Percentiles rank a stretch among this genome's conserved stretches.
phyloP scores from a whole-genome alignment of 2,329 filamentous ascomycete genomes.

The Lachnellula arida region DNA sequence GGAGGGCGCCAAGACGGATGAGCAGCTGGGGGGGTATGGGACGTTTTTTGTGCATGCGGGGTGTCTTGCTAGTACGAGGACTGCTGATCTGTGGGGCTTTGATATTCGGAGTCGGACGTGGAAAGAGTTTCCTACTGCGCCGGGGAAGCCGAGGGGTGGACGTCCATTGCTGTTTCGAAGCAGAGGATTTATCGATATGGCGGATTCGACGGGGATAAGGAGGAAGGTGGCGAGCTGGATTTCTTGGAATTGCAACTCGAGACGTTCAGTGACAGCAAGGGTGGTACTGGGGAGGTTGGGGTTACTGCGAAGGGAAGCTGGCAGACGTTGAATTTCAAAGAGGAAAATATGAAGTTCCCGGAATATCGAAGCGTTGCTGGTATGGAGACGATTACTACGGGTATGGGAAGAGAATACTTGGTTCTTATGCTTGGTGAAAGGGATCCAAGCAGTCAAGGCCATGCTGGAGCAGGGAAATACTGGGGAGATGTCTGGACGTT shows the following conservation, averaged over 20 bases:
- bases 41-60: constrained; percentile 76
- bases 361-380: constrained; percentile 49
- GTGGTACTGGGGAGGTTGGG: constrained; percentile 44
- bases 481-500: constrained; percentile 61
- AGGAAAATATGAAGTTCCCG: constrained; percentile 44
- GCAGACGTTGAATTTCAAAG: constrained; percentile 46
- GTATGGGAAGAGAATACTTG: constrained; percentile 57
- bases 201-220: constrained; percentile 66
- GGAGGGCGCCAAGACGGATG: constrained; percentile 50
- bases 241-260: constrained; percentile 55
- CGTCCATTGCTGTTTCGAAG: constrained; percentile 59
- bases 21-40: constrained; percentile 60
- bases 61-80: constrained; percentile 56
- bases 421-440: constrained; percentile 57
- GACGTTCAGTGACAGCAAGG: constrained; percentile 45
- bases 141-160: constrained; percentile 60
- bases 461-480: constrained; percentile 49
- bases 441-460: constrained; percentile 43
- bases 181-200: constrained; percentile 73
- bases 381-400: constrained; percentile 52
- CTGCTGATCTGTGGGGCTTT: constrained; percentile 26
- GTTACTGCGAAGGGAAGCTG: constrained; percentile 49
- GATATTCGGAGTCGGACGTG: constrained; percentile 47
- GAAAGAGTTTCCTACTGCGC: constrained; percentile 63
- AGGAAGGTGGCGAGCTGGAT: constrained; percentile 69